Evolutionary conservation across 305 asterid species (phyloP).

Genomic region (Ajuga reptans): DNA sequence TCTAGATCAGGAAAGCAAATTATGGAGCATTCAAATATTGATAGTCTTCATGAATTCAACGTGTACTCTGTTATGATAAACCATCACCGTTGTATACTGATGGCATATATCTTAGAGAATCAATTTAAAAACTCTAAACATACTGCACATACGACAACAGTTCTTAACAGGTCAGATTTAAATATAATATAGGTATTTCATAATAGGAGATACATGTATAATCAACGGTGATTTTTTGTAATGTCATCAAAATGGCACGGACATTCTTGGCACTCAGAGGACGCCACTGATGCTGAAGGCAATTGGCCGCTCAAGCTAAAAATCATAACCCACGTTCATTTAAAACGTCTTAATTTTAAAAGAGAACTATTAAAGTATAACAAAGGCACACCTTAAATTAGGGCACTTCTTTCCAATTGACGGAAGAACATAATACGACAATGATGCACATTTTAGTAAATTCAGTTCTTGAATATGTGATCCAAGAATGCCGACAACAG

Average conservation of each 20-base stretch:
- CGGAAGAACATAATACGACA: conserved; percentile 36
- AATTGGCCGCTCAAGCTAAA: background rate
- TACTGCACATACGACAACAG: background rate
- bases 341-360: background rate
- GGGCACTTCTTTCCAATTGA: conserved; percentile 49
- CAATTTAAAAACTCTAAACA: background rate
- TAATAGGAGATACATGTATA: background rate
- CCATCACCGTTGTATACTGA: background rate
- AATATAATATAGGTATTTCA: background rate
- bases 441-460: conserved; percentile 59
- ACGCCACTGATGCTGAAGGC: background rate
- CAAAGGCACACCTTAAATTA: conserved; percentile 45
- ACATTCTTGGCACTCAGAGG: background rate
- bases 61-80: background rate
- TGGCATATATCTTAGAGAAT: background rate
- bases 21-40: background rate
- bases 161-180: background rate
- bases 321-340: background rate
- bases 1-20: background rate
- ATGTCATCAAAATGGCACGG: background rate
- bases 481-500: conserved; percentile 37
- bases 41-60: background rate
- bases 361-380: background rate
- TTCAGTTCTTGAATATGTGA: conserved; percentile 45
- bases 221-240: too few species aligned